Conservation (phyloP, 1,284 basidiomycete genomes). For the Exobasidium cylindrosporum region DNA sequence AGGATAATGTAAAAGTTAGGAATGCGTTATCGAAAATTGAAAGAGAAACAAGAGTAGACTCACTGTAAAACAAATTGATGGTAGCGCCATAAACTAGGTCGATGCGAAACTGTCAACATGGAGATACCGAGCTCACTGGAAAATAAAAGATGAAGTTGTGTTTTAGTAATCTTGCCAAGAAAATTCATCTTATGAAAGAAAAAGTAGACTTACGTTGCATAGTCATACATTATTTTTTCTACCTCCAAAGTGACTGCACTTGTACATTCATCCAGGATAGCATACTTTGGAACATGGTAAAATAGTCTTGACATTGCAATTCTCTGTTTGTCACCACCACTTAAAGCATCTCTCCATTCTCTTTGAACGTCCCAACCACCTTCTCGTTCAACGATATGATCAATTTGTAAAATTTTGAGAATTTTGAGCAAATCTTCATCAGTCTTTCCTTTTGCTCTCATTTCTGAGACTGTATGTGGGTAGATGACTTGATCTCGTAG, state of each 20-base stretch:
- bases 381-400: constrained; percentile 84
- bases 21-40: neutral
- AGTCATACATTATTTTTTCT: constrained; percentile 92
- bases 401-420: constrained; percentile 79
- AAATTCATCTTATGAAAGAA: too few relatives aligned
- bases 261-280: constrained; percentile 94
- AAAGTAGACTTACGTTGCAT: constrained; percentile 64
- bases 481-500: constrained; percentile 82
- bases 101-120: constrained; percentile 55
- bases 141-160: neutral
- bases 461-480: constrained; percentile 69
- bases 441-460: constrained; percentile 46
- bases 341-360: constrained; percentile 90
- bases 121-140: constrained; percentile 61
- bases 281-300: constrained; percentile 95
- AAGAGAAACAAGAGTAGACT: constrained; percentile 12
- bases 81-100: constrained; percentile 85
- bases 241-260: constrained; percentile 88
- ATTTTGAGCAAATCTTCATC: constrained; percentile 75
- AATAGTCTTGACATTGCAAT: constrained; percentile 96
- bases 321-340: constrained; percentile 71
- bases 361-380: constrained; percentile 85
- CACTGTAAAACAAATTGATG: constrained; percentile 78
- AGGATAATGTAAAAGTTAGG: neutral
- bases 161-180: too few relatives aligned